phyloP scores from a whole-genome alignment of 345 rosid genomes.

The Eucalyptus viminalis region DNA sequence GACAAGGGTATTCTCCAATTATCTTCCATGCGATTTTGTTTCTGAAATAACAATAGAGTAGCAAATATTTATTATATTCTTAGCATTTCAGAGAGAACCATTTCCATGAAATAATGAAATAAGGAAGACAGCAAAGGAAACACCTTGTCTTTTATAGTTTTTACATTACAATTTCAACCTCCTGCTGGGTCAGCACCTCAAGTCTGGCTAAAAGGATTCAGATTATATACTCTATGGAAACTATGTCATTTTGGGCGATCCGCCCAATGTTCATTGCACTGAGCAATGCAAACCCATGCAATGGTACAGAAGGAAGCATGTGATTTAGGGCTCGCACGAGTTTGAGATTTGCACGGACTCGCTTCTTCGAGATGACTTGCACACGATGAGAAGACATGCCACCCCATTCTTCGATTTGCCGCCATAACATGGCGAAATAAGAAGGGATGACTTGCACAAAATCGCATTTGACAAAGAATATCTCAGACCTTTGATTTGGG shows the following conservation, averaged over 20 bases:
- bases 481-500: too few species aligned
- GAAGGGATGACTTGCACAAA: accelerated
- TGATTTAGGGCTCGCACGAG: background rate
- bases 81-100: background rate
- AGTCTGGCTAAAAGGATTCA: background rate
- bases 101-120: too few species aligned
- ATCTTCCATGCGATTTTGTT: background rate
- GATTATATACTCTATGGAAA: background rate
- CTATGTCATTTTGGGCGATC: background rate
- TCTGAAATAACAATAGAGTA: background rate
- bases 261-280: background rate
- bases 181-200: background rate
- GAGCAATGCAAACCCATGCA: background rate
- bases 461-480: too few species aligned
- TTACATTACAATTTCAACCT: background rate
- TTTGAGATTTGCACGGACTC: background rate
- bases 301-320: background rate
- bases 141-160: background rate
- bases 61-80: background rate
- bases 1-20: background rate
- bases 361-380: background rate
- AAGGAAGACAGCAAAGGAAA: background rate
- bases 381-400: background rate
- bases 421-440: background rate
- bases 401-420: background rate